Conservation (phyloP, 305 asterid species). For the Vinca major region DNA sequence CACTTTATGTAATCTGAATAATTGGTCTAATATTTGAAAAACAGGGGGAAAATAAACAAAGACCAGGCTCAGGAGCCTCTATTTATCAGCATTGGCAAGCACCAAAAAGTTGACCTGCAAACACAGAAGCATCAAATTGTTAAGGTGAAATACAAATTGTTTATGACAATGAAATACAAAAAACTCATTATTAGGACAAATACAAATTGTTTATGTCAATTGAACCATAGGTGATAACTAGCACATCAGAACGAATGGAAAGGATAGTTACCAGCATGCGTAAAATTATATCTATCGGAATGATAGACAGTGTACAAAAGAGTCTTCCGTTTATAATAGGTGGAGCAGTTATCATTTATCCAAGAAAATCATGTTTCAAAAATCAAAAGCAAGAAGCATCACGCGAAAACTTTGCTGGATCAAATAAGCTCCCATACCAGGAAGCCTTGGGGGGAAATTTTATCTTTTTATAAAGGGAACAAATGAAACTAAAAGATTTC, state of each 20-base stretch:
- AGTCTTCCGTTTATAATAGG: not conserved
- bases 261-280: not conserved
- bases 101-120: constrained; percentile 13
- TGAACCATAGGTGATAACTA: not conserved
- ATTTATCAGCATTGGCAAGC: constrained; percentile 7
- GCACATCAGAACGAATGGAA: not conserved
- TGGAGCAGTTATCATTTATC: not conserved
- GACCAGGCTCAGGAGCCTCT: constrained; percentile 7
- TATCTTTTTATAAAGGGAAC: not conserved
- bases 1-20: constrained; percentile 16
- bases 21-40: not conserved
- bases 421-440: not conserved
- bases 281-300: not conserved
- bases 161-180: not conserved
- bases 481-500: not conserved
- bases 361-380: not conserved
- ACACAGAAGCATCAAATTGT: not conserved
- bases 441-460: not conserved
- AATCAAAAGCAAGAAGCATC: not conserved
- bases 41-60: not conserved
- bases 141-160: not conserved
- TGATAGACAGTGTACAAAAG: not conserved
- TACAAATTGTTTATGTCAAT: not conserved
- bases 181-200: not conserved
- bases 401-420: not conserved